phyloP scores from a whole-genome alignment of 441 rosid species.

The Bruguiera hainesii region DNA sequence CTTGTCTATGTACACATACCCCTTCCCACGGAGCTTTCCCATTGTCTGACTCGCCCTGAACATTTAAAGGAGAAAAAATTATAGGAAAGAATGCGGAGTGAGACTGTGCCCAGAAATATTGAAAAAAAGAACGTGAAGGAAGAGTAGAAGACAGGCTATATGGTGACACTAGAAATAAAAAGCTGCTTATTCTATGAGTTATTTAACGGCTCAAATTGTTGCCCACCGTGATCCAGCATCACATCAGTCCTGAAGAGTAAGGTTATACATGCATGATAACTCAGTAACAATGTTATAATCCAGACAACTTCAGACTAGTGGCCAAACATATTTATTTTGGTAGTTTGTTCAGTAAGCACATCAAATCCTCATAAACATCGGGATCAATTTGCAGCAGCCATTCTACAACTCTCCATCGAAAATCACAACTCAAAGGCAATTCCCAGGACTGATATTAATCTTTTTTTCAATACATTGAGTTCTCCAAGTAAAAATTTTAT shows the following conservation, averaged over 20 bases:
- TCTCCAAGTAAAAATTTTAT: background rate
- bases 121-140: background rate
- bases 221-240: no score
- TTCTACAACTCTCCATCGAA: no score
- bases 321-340: no score
- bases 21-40: slow-evolving; percentile 89
- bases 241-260: no score
- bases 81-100: background rate
- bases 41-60: slow-evolving; percentile 56
- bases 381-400: no score
- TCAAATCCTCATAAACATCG: no score
- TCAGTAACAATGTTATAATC: no score
- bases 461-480: background rate
- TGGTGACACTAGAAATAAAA: background rate
- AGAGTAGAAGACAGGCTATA: background rate
- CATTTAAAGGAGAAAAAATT: background rate
- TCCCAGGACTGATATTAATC: background rate
- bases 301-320: no score
- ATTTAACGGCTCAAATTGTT: no score
- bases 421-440: background rate
- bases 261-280: no score
- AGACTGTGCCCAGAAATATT: background rate
- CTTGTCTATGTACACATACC: slow-evolving; percentile 31
- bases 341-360: no score
- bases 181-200: background rate